These are phyloP conservation scores for Tuber aestivum DNA, from an alignment of 495 filamentous ascomycete species.

Conservation along the genomic window DNA sequence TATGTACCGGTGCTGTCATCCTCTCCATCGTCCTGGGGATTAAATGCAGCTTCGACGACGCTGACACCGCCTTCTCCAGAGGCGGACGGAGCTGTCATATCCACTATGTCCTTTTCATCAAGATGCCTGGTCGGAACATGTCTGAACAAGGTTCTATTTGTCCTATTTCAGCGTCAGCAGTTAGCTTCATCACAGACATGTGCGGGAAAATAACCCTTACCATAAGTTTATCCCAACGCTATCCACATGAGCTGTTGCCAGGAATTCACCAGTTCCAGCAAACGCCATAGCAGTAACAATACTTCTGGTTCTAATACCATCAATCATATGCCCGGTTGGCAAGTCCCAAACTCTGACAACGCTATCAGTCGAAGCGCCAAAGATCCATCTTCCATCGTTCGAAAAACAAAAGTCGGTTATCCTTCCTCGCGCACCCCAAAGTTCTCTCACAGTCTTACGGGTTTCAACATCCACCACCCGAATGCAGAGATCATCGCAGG, in stretches of 20 bases:
- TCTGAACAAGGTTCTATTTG: slow-evolving; percentile 80
- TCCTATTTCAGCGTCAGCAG: slow-evolving; percentile 44
- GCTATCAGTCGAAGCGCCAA: slow-evolving; percentile 78
- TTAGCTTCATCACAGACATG: slow-evolving; percentile 5
- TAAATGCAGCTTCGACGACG: slow-evolving; percentile 64
- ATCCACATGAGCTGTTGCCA: slow-evolving; percentile 80
- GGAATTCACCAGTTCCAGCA: slow-evolving; percentile 81
- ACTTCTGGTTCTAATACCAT: slow-evolving; percentile 68
- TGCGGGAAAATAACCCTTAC: slow-evolving; percentile 39
- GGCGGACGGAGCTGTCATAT: slow-evolving; percentile 59
- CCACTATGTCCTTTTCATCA: slow-evolving; percentile 62
- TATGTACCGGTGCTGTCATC: slow-evolving; percentile 47
- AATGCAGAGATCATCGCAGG: slow-evolving; percentile 82
- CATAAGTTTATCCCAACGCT: slow-evolving; percentile 85
- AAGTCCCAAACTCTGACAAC: slow-evolving; percentile 88
- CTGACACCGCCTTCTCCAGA: slow-evolving; percentile 76
- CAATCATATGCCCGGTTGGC: slow-evolving; percentile 89
- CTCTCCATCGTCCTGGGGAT: slow-evolving; percentile 46
- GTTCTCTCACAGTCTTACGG: slow-evolving; percentile 78
- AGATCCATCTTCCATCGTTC: slow-evolving; percentile 86
- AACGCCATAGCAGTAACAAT: slow-evolving; percentile 79
- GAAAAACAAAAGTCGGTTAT: slow-evolving; percentile 89
- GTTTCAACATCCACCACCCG: slow-evolving; percentile 87
- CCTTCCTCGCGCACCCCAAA: slow-evolving; percentile 77
- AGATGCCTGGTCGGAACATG: slow-evolving; percentile 79